Evolutionary conservation across 1,284 basidiomycete species (phyloP), one percentile per base, ranked within the genome.

Genomic region (Butyriboletus appendiculatus): DNA sequence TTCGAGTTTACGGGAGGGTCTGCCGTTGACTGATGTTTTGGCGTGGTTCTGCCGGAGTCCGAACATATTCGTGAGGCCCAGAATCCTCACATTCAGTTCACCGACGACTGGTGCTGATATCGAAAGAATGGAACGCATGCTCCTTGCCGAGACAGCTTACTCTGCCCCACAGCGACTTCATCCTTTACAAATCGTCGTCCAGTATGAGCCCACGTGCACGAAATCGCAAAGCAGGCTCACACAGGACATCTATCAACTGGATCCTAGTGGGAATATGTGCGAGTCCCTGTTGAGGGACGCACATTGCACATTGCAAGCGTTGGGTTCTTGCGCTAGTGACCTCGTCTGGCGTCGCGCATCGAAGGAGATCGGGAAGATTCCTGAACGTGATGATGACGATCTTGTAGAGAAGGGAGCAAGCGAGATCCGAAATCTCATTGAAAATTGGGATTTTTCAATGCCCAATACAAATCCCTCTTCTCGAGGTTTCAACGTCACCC

Each of bases 321-420:
- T 90, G 39, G 88, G 88, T 8, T 59, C 76, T 28, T 88, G 82
- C 59, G 86, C 84, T 46, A 77, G 81, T 42, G 85, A 89, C 61
- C 69, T 87, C 38, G 73, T 85, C 50, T 90, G 85, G 86, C 76
- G 81, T 57, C 75, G 75, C 40, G 76, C 77, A 20, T 62, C 80
- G 47, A 76, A 75, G 50, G 76, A 76, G 52, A 49, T 60, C 5
- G 57, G 54, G 28, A 56, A 62, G 40, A 54, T 60, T 40, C 52
- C 62, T 18, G 68, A 67, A 48, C 62, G 62, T 26, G 70, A 72
- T 24, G 73, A 75, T 22, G 72, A 73, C 11, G 73, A 74, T 9
- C 47, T 50, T 48, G 44, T 47, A 35, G 57, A 55, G 22, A 65
- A 61, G 41, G 50, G 66, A 62, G 49, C 60, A 43, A 59, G 50